Evolutionary conservation across 2,329 filamentous ascomycete genomes (phyloP).

Genomic region (Fusarium goolgardi): DNA sequence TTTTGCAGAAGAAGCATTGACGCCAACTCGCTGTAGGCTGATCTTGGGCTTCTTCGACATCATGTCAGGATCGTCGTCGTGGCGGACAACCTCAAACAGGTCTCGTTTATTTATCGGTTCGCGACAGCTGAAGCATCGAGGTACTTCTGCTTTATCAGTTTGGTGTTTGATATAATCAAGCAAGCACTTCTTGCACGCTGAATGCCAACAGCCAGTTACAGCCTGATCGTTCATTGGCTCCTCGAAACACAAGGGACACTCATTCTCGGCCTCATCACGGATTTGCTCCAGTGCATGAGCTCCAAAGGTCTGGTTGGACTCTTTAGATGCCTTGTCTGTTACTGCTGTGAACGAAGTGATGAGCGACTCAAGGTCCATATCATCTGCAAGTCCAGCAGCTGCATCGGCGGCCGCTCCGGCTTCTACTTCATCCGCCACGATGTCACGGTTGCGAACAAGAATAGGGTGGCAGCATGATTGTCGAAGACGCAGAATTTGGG

Average conservation of each 20-base stretch:
- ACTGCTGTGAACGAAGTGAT: conserved; percentile 84
- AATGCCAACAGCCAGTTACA: conserved; percentile 98
- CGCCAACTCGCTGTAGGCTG: conserved; percentile 69
- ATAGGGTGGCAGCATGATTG: conserved; percentile 96
- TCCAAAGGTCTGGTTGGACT: conserved; percentile 72
- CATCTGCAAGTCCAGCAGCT: conserved; percentile 84
- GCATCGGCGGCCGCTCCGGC: conserved; percentile 80
- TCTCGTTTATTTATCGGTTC: conserved; percentile 84
- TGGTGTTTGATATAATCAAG: conserved; percentile 90
- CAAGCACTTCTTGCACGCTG: conserved; percentile 94
- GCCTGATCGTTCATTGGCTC: conserved; percentile 96
- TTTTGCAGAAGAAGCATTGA: conserved; percentile 84
- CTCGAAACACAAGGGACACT: conserved; percentile 95
- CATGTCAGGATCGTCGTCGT: conserved; percentile 70
- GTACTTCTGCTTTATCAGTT: conserved; percentile 77
- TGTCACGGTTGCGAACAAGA: conserved; percentile 83
- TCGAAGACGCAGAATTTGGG: conserved; percentile 90
- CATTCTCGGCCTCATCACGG: conserved; percentile 84
- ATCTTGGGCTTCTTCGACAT: conserved; percentile 62
- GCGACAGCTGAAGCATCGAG: conserved; percentile 91
- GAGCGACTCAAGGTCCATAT: conserved; percentile 92
- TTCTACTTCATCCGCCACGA: conserved; percentile 89
- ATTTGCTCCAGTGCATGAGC: conserved; percentile 92
- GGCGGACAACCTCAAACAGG: conserved; percentile 89
- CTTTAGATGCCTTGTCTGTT: conserved; percentile 72